These are phyloP conservation scores for Juncus effusus DNA, from an alignment of 176 grass and related monocot species.

Conservation along the genomic window DNA sequence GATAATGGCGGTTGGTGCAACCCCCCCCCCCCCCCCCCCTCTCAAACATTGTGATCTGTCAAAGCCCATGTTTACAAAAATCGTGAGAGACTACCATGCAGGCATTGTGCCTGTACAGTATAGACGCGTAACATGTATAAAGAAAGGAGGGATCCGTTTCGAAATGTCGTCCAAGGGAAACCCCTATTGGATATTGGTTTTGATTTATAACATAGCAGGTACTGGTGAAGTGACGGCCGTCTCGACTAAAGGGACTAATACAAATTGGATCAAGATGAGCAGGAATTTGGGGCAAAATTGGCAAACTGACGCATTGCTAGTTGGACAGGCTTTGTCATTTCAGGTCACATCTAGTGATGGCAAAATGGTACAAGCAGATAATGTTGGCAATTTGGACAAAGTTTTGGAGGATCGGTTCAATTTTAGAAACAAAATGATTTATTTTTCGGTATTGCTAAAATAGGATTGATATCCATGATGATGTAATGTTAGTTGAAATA, in stretches of 20 bases:
- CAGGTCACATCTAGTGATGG: constrained; percentile 27
- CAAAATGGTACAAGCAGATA: constrained; percentile 19
- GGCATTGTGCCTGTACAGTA: constrained; percentile 37
- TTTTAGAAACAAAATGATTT: not conserved
- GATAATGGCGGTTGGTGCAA: constrained; percentile 32
- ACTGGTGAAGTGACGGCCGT: constrained; percentile 28
- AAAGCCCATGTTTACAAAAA: constrained; percentile 28
- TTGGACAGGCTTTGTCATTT: constrained; percentile 30
- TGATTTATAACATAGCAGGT: constrained; percentile 37
- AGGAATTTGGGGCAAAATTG: constrained; percentile 42
- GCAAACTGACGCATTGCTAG: constrained; percentile 19
- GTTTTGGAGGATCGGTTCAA: not conserved
- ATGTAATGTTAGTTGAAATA: too few species aligned
- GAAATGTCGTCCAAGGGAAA: constrained; percentile 21
- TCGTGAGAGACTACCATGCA: constrained; percentile 20
- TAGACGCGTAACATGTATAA: constrained; percentile 27
- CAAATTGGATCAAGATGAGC: constrained; percentile 29
- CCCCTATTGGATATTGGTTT: constrained; percentile 32
- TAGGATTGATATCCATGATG: too few species aligned
- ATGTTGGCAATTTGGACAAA: constrained; percentile 41
- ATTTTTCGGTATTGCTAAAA: too few species aligned
- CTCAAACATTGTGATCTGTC: constrained; percentile 36
- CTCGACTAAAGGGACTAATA: constrained; percentile 26
- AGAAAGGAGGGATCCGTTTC: constrained; percentile 31
- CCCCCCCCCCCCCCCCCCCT: constrained; percentile 22